phyloP scores from a whole-genome alignment of 2,329 filamentous ascomycete species.

The Botrytis paeoniae region DNA sequence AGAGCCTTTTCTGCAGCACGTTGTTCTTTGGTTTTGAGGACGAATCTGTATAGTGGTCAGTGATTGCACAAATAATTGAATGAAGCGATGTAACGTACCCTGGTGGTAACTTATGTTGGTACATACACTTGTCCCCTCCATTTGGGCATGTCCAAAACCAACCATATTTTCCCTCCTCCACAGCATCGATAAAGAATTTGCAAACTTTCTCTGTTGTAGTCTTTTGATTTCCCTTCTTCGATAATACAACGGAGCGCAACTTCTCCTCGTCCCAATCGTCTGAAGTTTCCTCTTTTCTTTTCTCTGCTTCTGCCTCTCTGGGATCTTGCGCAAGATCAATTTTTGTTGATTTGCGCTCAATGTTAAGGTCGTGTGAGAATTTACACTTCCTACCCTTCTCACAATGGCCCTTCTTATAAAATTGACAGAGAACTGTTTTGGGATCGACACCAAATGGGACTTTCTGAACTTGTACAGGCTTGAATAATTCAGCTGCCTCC shows the following conservation, averaged over 20 bases:
- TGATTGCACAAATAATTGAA: not conserved
- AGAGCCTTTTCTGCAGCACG: slow-evolving; percentile 91
- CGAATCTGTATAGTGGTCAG: slow-evolving; percentile 60
- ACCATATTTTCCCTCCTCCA: slow-evolving; percentile 97
- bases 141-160: slow-evolving; percentile 99
- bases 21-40: slow-evolving; percentile 97
- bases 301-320: slow-evolving; percentile 68
- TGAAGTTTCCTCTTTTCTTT: slow-evolving; percentile 88
- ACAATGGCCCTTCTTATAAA: slow-evolving; percentile 95
- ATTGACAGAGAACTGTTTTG: slow-evolving; percentile 94
- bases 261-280: slow-evolving; percentile 98
- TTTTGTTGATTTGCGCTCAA: slow-evolving; percentile 92
- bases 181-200: slow-evolving; percentile 96
- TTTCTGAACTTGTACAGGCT: slow-evolving; percentile 93
- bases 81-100: slow-evolving; percentile 61
- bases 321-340: slow-evolving; percentile 86
- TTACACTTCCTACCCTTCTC: slow-evolving; percentile 99
- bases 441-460: slow-evolving; percentile 97
- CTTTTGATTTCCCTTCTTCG: slow-evolving; percentile 95
- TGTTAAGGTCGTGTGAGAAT: slow-evolving; percentile 85
- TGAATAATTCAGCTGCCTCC: slow-evolving; percentile 78
- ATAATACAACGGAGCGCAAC: slow-evolving; percentile 81
- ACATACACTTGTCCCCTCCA: slow-evolving; percentile 96
- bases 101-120: slow-evolving; percentile 90
- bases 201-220: slow-evolving; percentile 98